Evolutionary conservation across 192 early-diverging fungal genomes (phyloP).

Genomic region (Podila clonocystis): DNA sequence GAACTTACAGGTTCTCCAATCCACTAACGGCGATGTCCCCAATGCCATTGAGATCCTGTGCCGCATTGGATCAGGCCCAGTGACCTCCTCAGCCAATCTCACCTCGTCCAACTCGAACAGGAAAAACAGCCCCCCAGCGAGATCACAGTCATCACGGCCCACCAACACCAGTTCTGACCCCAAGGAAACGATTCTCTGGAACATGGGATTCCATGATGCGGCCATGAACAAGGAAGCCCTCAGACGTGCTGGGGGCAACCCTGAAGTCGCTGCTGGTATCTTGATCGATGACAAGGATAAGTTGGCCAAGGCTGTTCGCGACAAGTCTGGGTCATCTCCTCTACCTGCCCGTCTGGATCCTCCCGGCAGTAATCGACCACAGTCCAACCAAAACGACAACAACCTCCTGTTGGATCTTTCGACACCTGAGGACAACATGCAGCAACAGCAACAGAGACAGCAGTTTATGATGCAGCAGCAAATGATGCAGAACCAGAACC

Average conservation of each 20-base stretch:
- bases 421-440: constrained; percentile 33
- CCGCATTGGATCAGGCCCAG: constrained; percentile 54
- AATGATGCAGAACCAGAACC: constrained; percentile 44
- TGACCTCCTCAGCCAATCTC: constrained; percentile 21
- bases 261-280: constrained; percentile 76
- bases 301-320: constrained; percentile 32
- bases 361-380: constrained; percentile 27
- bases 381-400: constrained; percentile 23
- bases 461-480: constrained; percentile 21
- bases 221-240: constrained; percentile 75
- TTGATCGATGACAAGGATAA: constrained; percentile 59
- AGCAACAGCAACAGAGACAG: constrained; percentile 38
- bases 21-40: constrained; percentile 77
- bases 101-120: constrained; percentile 9
- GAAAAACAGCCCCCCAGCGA: constrained; percentile 10
- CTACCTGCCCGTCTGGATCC: constrained; percentile 35
- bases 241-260: constrained; percentile 74
- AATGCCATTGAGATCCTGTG: constrained; percentile 77
- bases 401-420: constrained; percentile 47
- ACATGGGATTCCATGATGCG: constrained; percentile 80
- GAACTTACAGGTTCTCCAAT: constrained; percentile 74
- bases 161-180: constrained; percentile 58
- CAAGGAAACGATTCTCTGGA: constrained; percentile 67
- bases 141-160: constrained; percentile 3
- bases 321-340: constrained; percentile 29